phyloP scores from a whole-genome alignment of 1,284 basidiomycete genomes.

The Hypsizygus ulmarius region DNA sequence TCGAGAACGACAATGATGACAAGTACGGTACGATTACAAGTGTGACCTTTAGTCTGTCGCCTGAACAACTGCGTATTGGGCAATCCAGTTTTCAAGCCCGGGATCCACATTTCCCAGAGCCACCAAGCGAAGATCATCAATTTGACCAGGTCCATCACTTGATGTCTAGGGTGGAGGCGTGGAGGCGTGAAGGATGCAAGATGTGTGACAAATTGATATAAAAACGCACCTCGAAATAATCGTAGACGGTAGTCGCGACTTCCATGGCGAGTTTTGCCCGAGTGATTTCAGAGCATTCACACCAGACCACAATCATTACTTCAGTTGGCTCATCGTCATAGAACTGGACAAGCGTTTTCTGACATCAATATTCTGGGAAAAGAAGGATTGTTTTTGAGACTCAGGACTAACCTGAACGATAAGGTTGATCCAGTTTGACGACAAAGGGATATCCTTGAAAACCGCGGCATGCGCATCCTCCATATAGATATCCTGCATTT shows the following conservation, averaged over 20 bases:
- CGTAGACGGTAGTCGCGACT: neutral
- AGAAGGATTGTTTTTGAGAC: neutral
- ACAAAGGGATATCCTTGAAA: neutral
- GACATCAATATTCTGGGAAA: neutral
- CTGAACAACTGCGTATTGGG: too few species aligned
- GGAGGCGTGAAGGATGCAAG: too few species aligned
- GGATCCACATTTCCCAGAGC: too few species aligned
- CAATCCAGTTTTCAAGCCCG: too few species aligned
- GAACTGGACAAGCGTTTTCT: neutral
- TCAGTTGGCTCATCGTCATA: neutral
- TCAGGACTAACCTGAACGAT: neutral
- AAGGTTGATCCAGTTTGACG: neutral
- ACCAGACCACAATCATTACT: neutral
- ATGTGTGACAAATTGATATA: neutral
- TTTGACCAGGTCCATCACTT: too few species aligned
- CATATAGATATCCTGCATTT: neutral
- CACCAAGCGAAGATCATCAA: too few species aligned
- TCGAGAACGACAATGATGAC: too few species aligned
- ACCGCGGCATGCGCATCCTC: neutral
- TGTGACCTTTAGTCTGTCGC: too few species aligned
- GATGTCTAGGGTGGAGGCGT: too few species aligned
- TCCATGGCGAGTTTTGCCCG: conserved; percentile 1
- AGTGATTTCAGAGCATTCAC: conserved; percentile 1
- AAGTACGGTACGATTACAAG: too few species aligned
- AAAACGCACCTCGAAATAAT: neutral